phyloP scores from a whole-genome alignment of 1,139 yeast genomes.

The Suhomyces bribrorum region DNA sequence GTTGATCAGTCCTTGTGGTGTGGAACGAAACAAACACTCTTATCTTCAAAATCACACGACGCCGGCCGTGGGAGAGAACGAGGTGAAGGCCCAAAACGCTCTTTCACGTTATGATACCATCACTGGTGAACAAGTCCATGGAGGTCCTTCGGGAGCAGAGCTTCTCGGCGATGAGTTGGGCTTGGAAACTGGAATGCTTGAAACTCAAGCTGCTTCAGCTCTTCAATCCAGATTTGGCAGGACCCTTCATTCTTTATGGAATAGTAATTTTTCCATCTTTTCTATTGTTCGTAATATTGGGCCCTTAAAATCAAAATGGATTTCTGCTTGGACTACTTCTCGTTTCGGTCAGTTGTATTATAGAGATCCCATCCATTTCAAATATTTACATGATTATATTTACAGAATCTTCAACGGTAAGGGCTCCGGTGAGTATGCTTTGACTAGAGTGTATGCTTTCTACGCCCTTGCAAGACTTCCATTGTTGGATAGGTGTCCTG shows the following conservation, averaged over 20 bases:
- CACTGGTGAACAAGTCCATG: constrained; percentile 7
- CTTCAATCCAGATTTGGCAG: constrained; percentile 23
- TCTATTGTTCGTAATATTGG: constrained; percentile 38
- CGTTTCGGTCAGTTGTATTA: constrained; percentile 39
- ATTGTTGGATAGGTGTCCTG: constrained; percentile 45
- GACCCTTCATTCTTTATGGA: constrained; percentile 37
- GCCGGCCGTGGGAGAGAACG: constrained; percentile 15
- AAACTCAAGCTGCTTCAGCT: constrained; percentile 8
- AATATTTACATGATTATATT: constrained; percentile 43
- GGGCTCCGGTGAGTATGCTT: constrained; percentile 51
- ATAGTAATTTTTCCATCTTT: constrained; percentile 41
- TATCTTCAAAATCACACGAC: constrained; percentile 22
- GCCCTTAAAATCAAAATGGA: constrained; percentile 38
- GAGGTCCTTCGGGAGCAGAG: constrained; percentile 2
- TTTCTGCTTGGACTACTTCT: constrained; percentile 45
- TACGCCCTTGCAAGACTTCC: constrained; percentile 48
- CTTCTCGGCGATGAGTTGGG: constrained; percentile 4
- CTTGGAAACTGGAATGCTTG: constrained; percentile 6
- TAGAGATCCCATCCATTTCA: constrained; percentile 33
- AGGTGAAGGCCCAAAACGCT: constrained; percentile 18
- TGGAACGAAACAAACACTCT: constrained; percentile 40
- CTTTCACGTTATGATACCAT: constrained; percentile 14
- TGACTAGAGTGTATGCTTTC: constrained; percentile 41
- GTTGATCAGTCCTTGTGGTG: constrained; percentile 49
- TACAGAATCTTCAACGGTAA: constrained; percentile 42